Conservation (phyloP, 2,329 filamentous ascomycete species). For the Pleoardoris graminearum region DNA sequence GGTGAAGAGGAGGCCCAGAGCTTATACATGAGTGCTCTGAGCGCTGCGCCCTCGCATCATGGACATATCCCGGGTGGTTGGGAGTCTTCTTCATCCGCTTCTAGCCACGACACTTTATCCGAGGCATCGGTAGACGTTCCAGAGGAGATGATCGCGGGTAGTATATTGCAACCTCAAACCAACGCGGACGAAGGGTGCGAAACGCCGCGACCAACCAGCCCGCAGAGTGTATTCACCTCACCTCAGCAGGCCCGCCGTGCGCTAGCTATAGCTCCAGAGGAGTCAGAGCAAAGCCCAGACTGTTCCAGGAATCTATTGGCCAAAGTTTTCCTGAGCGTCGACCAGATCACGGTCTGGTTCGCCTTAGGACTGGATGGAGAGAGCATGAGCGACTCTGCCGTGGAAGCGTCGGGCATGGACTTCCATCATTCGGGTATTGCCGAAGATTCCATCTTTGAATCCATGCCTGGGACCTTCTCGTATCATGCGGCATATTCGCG, state of each 20-base stretch:
- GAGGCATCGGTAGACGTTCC: constrained; percentile 33
- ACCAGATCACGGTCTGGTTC: constrained; percentile 45
- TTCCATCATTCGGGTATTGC: constrained; percentile 37
- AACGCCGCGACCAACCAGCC: constrained; percentile 45
- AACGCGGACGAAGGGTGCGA: constrained; percentile 43
- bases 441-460: constrained; percentile 44
- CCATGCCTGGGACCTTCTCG: constrained; percentile 54
- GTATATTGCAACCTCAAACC: constrained; percentile 32
- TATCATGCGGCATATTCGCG: constrained; percentile 48
- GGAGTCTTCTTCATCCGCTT: constrained; percentile 41
- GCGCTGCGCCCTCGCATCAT: constrained; percentile 39
- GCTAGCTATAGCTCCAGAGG: neutral
- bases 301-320: constrained; percentile 23
- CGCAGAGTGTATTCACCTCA: constrained; percentile 28
- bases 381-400: constrained; percentile 10
- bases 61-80: constrained; percentile 49
- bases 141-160: constrained; percentile 35
- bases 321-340: constrained; percentile 42
- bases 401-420: constrained; percentile 21
- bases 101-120: constrained; percentile 34
- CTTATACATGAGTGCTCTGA: constrained; percentile 79
- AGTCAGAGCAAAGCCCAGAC: neutral
- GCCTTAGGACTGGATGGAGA: constrained; percentile 34
- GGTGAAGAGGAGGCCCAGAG: constrained; percentile 81
- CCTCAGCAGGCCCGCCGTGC: constrained; percentile 8